A percentile compares a stretch with the other conserved stretches of the same genome.
phyloP scores from a whole-genome alignment of 1,284 basidiomycete genomes.

The Cystobasidium sp. region DNA sequence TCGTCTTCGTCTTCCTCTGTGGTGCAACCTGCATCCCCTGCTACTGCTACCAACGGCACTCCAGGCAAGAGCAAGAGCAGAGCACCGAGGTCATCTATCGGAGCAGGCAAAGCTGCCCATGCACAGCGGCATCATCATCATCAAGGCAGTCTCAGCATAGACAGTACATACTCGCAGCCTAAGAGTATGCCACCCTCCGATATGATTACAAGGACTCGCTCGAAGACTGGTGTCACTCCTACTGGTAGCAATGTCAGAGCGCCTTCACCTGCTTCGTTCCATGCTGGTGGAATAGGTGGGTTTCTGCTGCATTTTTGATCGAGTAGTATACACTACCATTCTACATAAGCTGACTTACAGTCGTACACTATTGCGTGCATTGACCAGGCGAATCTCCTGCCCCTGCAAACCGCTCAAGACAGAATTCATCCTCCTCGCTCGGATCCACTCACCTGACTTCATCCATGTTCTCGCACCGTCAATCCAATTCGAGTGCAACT shows the following conservation, averaged over 20 bases:
- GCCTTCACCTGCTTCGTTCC: conserved; percentile 5
- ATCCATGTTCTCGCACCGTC: conserved; percentile 31
- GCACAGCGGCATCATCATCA: background rate
- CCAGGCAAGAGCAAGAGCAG: conserved; percentile 9
- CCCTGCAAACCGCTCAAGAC: conserved; percentile 6
- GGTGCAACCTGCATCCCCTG: background rate
- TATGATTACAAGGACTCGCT: background rate
- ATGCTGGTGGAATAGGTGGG: conserved; percentile 34
- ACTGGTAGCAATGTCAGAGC: background rate
- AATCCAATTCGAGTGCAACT: conserved; percentile 21
- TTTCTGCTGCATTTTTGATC: background rate
- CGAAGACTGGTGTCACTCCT: conserved; percentile 13
- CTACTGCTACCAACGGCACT: background rate
- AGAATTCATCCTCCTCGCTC: conserved; percentile 32
- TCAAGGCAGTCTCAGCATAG: conserved; percentile 4
- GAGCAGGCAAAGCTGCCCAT: conserved; percentile 15
- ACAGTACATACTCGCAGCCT: background rate
- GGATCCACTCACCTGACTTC: conserved; percentile 15
- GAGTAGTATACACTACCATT: background rate
- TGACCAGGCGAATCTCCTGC: conserved; percentile 40
- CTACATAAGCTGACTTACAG: background rate
- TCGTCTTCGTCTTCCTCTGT: background rate
- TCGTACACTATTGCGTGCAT: background rate
- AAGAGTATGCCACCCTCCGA: background rate
- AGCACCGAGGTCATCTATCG: background rate